phyloP scores from a whole-genome alignment of 2,329 filamentous ascomycete genomes.

The Mycogone perniciosa region DNA sequence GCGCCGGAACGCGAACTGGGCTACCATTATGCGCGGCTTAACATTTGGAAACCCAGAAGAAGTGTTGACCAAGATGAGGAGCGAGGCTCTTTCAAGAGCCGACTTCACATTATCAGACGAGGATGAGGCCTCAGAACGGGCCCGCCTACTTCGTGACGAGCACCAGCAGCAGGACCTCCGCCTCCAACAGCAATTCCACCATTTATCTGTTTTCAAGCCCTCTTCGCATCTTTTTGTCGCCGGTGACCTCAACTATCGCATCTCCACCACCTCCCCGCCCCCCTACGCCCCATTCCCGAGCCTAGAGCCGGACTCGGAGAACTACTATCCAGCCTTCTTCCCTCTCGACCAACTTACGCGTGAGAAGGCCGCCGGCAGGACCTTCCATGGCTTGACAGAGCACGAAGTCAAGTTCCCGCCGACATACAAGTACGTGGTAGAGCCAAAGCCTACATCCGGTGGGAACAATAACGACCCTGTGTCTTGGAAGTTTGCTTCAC shows the following conservation, averaged over 20 bases:
- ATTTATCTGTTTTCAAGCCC: slow-evolving; percentile 66
- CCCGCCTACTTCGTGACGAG: slow-evolving; percentile 29
- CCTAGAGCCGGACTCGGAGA: slow-evolving; percentile 45
- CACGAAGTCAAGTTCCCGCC: slow-evolving; percentile 72
- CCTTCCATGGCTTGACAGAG: slow-evolving; percentile 74
- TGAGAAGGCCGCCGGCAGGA: slow-evolving; percentile 62
- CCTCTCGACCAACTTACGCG: slow-evolving; percentile 70
- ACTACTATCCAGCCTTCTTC: slow-evolving; percentile 63
- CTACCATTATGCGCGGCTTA: slow-evolving; percentile 69
- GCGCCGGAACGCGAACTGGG: slow-evolving; percentile 82
- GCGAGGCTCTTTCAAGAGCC: slow-evolving; percentile 9
- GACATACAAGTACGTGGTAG: slow-evolving; percentile 79
- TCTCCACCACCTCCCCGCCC: slow-evolving; percentile 58
- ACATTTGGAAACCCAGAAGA: slow-evolving; percentile 60
- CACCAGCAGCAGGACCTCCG: slow-evolving; percentile 28
- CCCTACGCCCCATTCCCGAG: slow-evolving; percentile 57
- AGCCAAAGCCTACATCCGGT: slow-evolving; percentile 23
- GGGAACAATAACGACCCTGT: slow-evolving; percentile 30
- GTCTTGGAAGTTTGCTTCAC: slow-evolving; percentile 67
- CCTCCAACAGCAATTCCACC: slow-evolving; percentile 43
- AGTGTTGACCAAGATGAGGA: slow-evolving; percentile 24
- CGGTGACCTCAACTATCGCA: slow-evolving; percentile 94
- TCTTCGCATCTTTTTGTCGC: slow-evolving; percentile 75
- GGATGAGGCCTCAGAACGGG: slow-evolving; percentile 23
- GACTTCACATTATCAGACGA: slow-evolving; percentile 14